These are phyloP conservation scores for Plasmodium gaboni DNA, from an alignment of 169 alveolate species.

Conservation along the genomic window DNA sequence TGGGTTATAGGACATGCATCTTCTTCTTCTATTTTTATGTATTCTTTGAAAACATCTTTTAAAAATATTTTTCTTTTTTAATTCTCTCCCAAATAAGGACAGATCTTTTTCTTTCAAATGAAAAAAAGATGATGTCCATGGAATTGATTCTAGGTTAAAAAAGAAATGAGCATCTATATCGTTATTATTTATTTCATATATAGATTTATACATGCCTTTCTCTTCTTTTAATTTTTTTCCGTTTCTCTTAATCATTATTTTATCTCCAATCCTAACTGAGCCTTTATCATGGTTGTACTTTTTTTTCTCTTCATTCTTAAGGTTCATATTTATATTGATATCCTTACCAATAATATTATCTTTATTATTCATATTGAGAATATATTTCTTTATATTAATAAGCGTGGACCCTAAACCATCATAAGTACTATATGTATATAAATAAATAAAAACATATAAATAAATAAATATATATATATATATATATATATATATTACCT, in stretches of 20 bases:
- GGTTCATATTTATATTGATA: no score
- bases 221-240: constrained; percentile 3
- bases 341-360: no score
- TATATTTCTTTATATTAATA: no score
- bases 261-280: background rate
- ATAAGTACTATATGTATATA: no score
- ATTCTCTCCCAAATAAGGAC: constrained; percentile 22
- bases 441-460: no score
- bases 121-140: constrained; percentile 68
- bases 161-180: background rate
- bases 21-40: constrained; percentile 91
- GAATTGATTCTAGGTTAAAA: constrained; percentile 29
- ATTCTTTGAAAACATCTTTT: constrained; percentile 90
- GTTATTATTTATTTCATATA: constrained; percentile 9
- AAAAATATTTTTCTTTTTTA: constrained; percentile 75
- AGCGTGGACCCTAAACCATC: no score
- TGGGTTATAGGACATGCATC: constrained; percentile 97
- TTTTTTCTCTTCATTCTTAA: no score
- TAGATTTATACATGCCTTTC: constrained; percentile 17
- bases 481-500: no score
- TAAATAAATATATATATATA: no score
- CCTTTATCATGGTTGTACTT: no score
- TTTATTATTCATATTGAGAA: no score
- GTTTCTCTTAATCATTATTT: background rate
- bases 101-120: constrained; percentile 40